Evolutionary conservation across 2,329 filamentous ascomycete genomes (phyloP).

Genomic region (Penicillium fuscoglaucum): DNA sequence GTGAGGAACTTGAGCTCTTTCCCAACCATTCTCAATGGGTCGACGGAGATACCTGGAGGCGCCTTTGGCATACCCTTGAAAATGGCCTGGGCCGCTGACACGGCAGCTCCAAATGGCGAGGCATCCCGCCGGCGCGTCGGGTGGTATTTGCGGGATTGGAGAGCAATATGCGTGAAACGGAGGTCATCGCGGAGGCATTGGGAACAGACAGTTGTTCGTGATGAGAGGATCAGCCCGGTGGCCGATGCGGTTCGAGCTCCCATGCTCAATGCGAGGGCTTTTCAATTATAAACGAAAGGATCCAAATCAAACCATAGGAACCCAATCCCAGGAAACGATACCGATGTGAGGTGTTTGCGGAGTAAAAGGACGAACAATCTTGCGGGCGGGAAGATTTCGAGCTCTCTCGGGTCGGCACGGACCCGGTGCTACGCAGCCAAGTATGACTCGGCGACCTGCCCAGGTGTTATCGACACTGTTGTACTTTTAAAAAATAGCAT

Average conservation of each 20-base stretch:
- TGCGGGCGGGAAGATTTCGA: constrained; percentile 29
- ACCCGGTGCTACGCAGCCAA: constrained; percentile 17
- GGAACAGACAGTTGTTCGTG: constrained; percentile 40
- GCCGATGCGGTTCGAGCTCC: constrained; percentile 41
- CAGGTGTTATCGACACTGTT: background rate
- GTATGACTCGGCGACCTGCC: background rate
- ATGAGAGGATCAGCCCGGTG: constrained; percentile 38
- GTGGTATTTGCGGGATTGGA: constrained; percentile 42
- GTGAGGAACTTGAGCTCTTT: constrained; percentile 97
- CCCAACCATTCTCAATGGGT: constrained; percentile 84
- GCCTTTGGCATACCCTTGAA: constrained; percentile 46
- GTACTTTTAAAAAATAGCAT: background rate
- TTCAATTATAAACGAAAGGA: background rate
- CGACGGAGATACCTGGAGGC: constrained; percentile 66
- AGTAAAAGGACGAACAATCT: constrained; percentile 16
- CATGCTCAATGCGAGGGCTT: constrained; percentile 34
- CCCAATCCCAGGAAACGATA: constrained; percentile 1
- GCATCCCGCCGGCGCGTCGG: constrained; percentile 42
- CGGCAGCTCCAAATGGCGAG: constrained; percentile 46
- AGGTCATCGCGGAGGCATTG: constrained; percentile 44
- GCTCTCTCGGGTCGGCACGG: constrained; percentile 30
- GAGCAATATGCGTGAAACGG: constrained; percentile 23
- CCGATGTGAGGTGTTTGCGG: constrained; percentile 10
- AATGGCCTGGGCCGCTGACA: constrained; percentile 55
- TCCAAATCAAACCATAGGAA: constrained; percentile 13